Evolutionary conservation across 306 rosid species (phyloP), one percentile per base, ranked within the genome.

Genomic region (Trifolium dubium): DNA sequence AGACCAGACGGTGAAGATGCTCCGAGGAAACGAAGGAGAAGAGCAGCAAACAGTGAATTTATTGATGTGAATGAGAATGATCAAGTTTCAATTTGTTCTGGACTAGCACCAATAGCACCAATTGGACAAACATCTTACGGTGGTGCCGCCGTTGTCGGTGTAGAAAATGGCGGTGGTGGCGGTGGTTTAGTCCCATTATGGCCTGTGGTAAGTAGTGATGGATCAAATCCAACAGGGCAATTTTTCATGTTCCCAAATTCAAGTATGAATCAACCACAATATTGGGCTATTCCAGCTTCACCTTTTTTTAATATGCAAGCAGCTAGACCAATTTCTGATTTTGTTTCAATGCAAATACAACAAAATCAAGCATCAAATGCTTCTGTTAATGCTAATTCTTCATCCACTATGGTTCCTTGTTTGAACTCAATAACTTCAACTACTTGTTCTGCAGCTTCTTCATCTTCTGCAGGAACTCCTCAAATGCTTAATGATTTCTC

Each of bases 81-180:
- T 11, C 81, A 82, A 29, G 65, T 15, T 18, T 82, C 98, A 4
- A 60, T 78, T 12, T 83, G 94, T 10, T 87, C 94, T 5, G 94
- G 98, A 3, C 75, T 90, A 1, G 93, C 91, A 8, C 96, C 96
- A 6, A 83, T 90, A 1, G 93, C 91, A 8, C 96, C 96, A 6
- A 83, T 88, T 0, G 75, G 88, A 0, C 88, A 86, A 31, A 54
- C 67, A 23, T 13, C 80, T 0, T 87, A 63, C 31, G 76, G 87
- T 0, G 77, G 68, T 7, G 41, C 19, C 2, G 3, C 59, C 59
- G 12, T 4, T 8, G 4, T 5, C 53, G n/a, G 47, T 4, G 12
- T 5, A 18, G 19, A 32, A 12, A 12, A 71, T 12, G 87, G 76
- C 28, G 77, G 84, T 31, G 29, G 74, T 5, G 87, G 74, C 5